Percentiles rank a stretch among this genome's conserved stretches.
Evolutionary conservation across 495 filamentous ascomycete species (phyloP).

Genomic region (Friedmanniomyces endolithicus): DNA sequence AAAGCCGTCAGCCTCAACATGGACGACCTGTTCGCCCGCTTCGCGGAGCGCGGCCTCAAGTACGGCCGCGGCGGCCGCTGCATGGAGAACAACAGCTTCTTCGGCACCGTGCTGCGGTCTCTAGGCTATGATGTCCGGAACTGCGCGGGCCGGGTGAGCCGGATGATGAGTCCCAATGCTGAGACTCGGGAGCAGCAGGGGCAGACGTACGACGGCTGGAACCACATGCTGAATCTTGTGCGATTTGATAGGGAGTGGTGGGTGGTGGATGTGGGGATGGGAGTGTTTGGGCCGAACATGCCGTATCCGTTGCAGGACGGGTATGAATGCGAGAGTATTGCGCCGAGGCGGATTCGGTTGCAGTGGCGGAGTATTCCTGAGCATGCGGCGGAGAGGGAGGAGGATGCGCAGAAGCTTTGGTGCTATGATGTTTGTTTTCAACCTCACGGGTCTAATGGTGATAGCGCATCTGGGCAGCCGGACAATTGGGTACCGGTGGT

Average conservation of each 20-base stretch:
- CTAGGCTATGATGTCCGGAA: conserved; percentile 40
- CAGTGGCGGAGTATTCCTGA: conserved; percentile 29
- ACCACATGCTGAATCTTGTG: conserved; percentile 61
- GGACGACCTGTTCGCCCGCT: conserved; percentile 48
- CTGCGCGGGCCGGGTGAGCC: conserved; percentile 21
- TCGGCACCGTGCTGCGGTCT: conserved; percentile 48
- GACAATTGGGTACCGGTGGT: conserved; percentile 46
- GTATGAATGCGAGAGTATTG: conserved; percentile 5
- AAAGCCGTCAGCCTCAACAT: conserved; percentile 44
- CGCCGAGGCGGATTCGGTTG: conserved; percentile 11
- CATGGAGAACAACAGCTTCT: conserved; percentile 62
- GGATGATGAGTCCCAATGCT: conserved; percentile 1
- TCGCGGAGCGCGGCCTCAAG: conserved; percentile 35
- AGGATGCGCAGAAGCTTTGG: conserved; percentile 42
- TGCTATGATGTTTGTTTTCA: conserved; percentile 39
- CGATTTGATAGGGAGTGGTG: conserved; percentile 40
- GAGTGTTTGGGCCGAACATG: conserved; percentile 42
- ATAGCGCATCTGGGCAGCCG: background rate
- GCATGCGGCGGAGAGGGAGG: conserved; percentile 24
- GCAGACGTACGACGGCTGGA: conserved; percentile 33
- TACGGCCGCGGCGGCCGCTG: conserved; percentile 61
- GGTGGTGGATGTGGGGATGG: conserved; percentile 63
- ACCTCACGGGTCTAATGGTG: conserved; percentile 31
- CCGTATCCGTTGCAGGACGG: conserved; percentile 13
- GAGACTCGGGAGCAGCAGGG: conserved; percentile 10